Conservation (phyloP, 1,284 basidiomycete species). For the Kwoniella shivajii region DNA sequence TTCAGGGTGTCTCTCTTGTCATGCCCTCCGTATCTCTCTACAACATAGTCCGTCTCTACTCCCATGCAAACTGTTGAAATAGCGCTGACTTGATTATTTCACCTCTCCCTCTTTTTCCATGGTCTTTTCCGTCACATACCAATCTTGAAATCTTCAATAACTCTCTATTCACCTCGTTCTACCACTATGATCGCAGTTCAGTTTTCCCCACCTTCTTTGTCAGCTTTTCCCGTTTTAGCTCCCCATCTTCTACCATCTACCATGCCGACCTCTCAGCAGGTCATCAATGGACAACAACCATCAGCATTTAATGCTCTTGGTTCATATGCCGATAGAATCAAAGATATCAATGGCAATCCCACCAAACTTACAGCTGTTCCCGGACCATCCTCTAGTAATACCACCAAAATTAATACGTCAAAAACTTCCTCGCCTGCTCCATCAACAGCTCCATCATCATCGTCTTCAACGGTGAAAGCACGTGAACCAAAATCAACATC, state of each 20-base stretch:
- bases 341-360: constrained; percentile 28
- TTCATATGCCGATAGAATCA: constrained; percentile 50
- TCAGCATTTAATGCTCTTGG: constrained; percentile 51
- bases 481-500: constrained; percentile 1
- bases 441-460: constrained; percentile 6
- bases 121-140: background rate
- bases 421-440: background rate
- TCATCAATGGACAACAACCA: constrained; percentile 14
- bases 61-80: background rate
- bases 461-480: constrained; percentile 4
- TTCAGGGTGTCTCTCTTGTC: background rate
- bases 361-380: constrained; percentile 6
- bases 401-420: background rate
- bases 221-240: constrained; percentile 17
- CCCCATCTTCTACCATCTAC: constrained; percentile 6
- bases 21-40: background rate
- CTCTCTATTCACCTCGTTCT: background rate
- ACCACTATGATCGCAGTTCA: constrained; percentile 30
- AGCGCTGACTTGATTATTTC: background rate
- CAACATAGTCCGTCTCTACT: background rate
- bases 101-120: background rate
- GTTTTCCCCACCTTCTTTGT: constrained; percentile 17
- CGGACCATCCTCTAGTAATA: constrained; percentile 4
- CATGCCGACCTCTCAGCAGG: constrained; percentile 21
- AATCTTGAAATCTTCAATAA: background rate